Percentiles rank a stretch among this genome's conserved stretches.
These are phyloP conservation scores for Amanita rubescens DNA, from an alignment of 768 basidiomycete species.

Conservation along the genomic window DNA sequence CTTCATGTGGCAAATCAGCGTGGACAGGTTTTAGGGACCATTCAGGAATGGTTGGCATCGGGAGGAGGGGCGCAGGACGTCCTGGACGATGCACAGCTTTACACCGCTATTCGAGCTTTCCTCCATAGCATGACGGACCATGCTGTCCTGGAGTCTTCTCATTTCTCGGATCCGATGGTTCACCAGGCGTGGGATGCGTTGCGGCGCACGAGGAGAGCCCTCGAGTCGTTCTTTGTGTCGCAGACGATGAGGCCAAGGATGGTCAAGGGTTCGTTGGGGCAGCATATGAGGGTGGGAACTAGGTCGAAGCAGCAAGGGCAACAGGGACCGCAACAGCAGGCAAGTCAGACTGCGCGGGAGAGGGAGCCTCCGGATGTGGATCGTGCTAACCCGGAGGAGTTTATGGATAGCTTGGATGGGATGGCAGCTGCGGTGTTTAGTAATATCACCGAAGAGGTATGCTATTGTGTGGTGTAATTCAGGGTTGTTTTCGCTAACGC, in stretches of 20 bases:
- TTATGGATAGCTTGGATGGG: constrained; percentile 73
- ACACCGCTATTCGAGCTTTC: constrained; percentile 51
- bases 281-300: constrained; percentile 13
- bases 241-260: constrained; percentile 52
- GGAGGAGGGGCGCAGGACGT: constrained; percentile 78
- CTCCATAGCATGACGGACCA: constrained; percentile 50
- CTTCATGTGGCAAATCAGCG: constrained; percentile 43
- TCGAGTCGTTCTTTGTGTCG: constrained; percentile 40
- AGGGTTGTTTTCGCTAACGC: background rate
- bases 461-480: constrained; percentile 5
- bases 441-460: constrained; percentile 73
- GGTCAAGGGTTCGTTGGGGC: constrained; percentile 11
- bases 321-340: constrained; percentile 12
- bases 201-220: constrained; percentile 31
- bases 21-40: constrained; percentile 54
- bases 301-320: constrained; percentile 24
- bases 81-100: constrained; percentile 63
- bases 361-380: constrained; percentile 58
- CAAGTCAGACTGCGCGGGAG: constrained; percentile 30
- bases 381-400: constrained; percentile 52
- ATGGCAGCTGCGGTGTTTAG: constrained; percentile 71
- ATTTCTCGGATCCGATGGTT: constrained; percentile 37
- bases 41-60: constrained; percentile 63
- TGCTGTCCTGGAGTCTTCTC: constrained; percentile 33
- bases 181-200: constrained; percentile 40